Conservation (phyloP, 441 rosid species). For the Gossypium armourianum region DNA sequence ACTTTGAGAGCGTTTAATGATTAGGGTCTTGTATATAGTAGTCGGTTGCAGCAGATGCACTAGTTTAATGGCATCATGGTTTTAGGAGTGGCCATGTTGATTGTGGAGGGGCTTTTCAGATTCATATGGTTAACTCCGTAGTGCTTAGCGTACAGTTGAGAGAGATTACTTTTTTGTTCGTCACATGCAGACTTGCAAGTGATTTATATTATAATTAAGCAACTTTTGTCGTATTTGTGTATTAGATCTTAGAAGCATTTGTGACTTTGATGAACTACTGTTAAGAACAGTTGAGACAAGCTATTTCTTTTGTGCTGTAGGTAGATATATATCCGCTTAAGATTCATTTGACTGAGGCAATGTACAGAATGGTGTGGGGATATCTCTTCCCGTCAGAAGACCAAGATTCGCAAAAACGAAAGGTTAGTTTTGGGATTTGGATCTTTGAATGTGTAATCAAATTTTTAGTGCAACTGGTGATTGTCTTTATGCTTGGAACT, state of each 20-base stretch:
- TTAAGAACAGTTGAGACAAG: not conserved
- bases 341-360: slow-evolving; percentile 84
- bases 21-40: not conserved
- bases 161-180: not conserved
- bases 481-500: slow-evolving; percentile 17
- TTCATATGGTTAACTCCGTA: not conserved
- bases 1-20: not conserved
- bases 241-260: not conserved
- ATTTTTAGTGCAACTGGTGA: slow-evolving; percentile 15
- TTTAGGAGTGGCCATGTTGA: not conserved
- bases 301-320: slow-evolving; percentile 31
- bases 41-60: not conserved
- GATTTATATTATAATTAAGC: not conserved
- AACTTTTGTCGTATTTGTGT: not conserved
- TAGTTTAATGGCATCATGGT: not conserved
- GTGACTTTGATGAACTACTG: not conserved
- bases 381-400: slow-evolving; percentile 90
- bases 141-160: not conserved
- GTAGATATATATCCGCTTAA: slow-evolving; percentile 89
- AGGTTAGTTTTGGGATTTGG: slow-evolving; percentile 35
- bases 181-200: not conserved
- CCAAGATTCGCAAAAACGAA: slow-evolving; percentile 87
- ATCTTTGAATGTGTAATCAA: slow-evolving; percentile 14
- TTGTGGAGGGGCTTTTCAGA: not conserved
- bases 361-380: slow-evolving; percentile 95